Evolutionary conservation across 1,284 basidiomycete species (phyloP).

Genomic region (Volvariella volvacea): DNA sequence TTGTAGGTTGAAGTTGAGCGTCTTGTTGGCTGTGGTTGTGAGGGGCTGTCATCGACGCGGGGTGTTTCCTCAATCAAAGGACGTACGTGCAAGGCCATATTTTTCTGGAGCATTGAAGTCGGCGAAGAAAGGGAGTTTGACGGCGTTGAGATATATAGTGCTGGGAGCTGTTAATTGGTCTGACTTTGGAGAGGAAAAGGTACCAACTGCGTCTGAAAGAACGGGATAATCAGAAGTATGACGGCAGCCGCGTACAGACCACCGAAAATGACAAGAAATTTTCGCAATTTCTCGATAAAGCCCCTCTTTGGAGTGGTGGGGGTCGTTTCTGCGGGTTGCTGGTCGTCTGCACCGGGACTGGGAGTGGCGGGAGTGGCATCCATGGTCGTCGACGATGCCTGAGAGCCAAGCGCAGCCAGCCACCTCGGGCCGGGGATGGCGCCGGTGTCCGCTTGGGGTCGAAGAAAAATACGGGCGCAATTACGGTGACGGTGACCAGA

Average conservation of each 20-base stretch:
- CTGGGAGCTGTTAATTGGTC: slow-evolving; percentile 12
- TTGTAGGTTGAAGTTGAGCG: slow-evolving; percentile 62
- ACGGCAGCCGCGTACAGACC: slow-evolving; percentile 51
- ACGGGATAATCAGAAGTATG: slow-evolving; percentile 50
- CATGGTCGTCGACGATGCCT: neutral
- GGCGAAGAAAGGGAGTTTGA: slow-evolving; percentile 59
- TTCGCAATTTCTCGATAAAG: slow-evolving; percentile 21
- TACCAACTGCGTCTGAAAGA: slow-evolving; percentile 70
- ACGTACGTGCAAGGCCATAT: slow-evolving; percentile 80
- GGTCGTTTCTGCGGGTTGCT: neutral
- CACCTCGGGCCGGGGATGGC: too few relatives aligned
- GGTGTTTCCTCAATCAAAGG: too few relatives aligned
- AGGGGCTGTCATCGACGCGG: too few relatives aligned
- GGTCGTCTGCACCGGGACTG: neutral
- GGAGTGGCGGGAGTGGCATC: neutral
- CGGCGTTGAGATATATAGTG: slow-evolving; percentile 57
- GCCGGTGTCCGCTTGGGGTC: too few relatives aligned
- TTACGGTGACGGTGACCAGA: too few relatives aligned
- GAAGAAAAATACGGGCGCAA: too few relatives aligned
- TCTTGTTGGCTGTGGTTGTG: slow-evolving; percentile 59
- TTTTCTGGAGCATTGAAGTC: slow-evolving; percentile 64
- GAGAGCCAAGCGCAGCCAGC: slow-evolving; percentile 1
- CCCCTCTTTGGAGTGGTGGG: slow-evolving; percentile 3
- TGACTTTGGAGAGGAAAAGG: slow-evolving; percentile 13
- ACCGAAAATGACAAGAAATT: slow-evolving; percentile 33